Conservation (phyloP, 306 rosid genomes). For the Senna siamea region DNA sequence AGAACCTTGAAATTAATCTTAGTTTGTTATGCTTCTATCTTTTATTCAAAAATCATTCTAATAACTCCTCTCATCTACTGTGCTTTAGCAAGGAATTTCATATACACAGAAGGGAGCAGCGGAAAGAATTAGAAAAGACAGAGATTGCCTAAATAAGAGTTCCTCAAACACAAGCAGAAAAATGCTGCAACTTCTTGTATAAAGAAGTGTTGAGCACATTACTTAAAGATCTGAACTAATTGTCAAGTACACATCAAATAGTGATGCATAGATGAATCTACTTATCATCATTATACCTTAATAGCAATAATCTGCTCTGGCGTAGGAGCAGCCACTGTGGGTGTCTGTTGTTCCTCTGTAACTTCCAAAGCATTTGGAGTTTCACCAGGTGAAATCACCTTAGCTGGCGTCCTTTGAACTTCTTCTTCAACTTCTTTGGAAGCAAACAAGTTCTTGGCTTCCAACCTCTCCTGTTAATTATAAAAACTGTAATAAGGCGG, state of each 20-base stretch:
- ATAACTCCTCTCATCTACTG: background rate
- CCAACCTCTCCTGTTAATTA: constrained; percentile 77
- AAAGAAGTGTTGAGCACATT: constrained; percentile 24
- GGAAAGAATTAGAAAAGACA: background rate
- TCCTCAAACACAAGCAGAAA: background rate
- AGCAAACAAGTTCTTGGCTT: constrained; percentile 74
- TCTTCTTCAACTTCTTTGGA: constrained; percentile 76
- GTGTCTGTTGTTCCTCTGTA: constrained; percentile 65
- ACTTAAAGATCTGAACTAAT: constrained; percentile 11
- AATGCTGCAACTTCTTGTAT: background rate
- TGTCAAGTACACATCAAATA: background rate
- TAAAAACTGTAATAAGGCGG: constrained; percentile 28
- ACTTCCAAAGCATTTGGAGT: constrained; percentile 54
- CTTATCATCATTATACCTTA: constrained; percentile 55
- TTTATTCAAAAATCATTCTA: no score
- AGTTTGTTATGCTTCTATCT: no score
- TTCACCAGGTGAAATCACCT: constrained; percentile 50
- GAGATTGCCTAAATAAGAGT: background rate
- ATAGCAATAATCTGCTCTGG: constrained; percentile 93
- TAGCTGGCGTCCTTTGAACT: constrained; percentile 59
- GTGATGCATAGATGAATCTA: constrained; percentile 4
- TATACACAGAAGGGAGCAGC: background rate
- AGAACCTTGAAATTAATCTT: no score
- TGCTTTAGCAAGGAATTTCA: background rate
- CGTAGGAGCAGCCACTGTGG: constrained; percentile 74